Evolutionary conservation across 805 yeast species (phyloP).

Genomic region (Wickerhamiella alocasiicola): DNA sequence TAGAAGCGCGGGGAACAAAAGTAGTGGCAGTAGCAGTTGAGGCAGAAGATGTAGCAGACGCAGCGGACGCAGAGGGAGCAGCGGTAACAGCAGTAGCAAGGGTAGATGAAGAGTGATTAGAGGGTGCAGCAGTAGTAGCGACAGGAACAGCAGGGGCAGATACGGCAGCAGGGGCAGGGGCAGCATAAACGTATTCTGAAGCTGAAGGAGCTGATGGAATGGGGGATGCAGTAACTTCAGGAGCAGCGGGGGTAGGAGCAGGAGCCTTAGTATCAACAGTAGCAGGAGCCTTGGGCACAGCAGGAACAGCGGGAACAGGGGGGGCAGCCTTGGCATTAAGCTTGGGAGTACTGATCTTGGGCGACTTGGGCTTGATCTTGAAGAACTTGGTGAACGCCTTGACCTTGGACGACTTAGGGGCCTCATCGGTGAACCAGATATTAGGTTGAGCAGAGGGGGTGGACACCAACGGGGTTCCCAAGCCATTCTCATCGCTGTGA

Average conservation of each 20-base stretch:
- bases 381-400: conserved; percentile 8
- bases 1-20: too few species aligned
- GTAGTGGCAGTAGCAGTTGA: too few species aligned
- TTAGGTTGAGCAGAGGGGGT: neutral
- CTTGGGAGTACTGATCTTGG: neutral
- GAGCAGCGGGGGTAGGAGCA: too few species aligned
- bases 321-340: neutral
- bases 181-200: too few species aligned
- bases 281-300: too few species aligned
- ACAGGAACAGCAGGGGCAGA: neutral
- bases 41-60: too few species aligned
- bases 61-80: too few species aligned
- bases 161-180: too few species aligned
- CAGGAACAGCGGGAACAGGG: conserved; percentile 1
- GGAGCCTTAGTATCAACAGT: too few species aligned
- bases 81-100: too few species aligned
- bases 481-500: conserved; percentile 5
- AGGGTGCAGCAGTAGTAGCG: neutral
- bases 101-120: neutral
- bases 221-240: too few species aligned
- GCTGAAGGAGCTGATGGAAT: too few species aligned
- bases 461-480: neutral
- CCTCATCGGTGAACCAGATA: conserved; percentile 9
- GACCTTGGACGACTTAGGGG: conserved; percentile 4
- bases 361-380: conserved; percentile 9